Evolutionary conservation across 257 asterid species (phyloP), one percentile per base, ranked within the genome.

Genomic region (Solanum ossicruentum): DNA sequence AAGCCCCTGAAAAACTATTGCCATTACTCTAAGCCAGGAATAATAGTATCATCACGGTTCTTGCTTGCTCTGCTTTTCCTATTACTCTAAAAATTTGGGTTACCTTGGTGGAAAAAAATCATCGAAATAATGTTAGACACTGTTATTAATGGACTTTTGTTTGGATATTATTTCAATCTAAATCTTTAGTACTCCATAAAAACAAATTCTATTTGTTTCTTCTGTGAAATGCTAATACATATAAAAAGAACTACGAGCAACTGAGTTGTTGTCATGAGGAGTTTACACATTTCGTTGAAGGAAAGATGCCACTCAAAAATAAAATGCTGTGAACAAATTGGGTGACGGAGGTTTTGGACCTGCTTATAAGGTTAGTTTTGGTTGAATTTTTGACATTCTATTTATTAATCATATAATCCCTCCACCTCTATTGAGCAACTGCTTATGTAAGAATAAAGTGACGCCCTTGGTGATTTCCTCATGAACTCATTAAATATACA

Each of bases 291-390:
- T 72, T 52, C 51, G 52, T 32, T 72, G 83, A 73, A 61, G 84
- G 71, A 84, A 71, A 84, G 87, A 52, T 9, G 32, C 89, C n/a
- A 84, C 89, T 12, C 61, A 84, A 8, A 81, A 84, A 63, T 87
- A 84, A 67, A 41, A 60, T 28, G 13, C 12, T 21, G 73, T 7
- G 23, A 87, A 67, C 21, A 71, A 84, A 65, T 49, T 84, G 1
- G 89, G 89, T 49, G 52, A 54, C 32, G 81, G 84, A 61, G 87
- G 87, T 78, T 85, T 85, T 78, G 87, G 89, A 36, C 10, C 54
- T 8, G 87, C 81, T 70, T 87, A 58, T 45, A 84, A 80, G 89
- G 89, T 87, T 20, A 18, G 47, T 28, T 0, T 32, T 36, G 36
- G 47, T 41, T 71, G 79, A 17, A 18, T 41, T 41, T 71, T 71